Base-by-base conservation (phyloP, 495 filamentous ascomycete species). In the Lichenothelia convexa region DNA sequence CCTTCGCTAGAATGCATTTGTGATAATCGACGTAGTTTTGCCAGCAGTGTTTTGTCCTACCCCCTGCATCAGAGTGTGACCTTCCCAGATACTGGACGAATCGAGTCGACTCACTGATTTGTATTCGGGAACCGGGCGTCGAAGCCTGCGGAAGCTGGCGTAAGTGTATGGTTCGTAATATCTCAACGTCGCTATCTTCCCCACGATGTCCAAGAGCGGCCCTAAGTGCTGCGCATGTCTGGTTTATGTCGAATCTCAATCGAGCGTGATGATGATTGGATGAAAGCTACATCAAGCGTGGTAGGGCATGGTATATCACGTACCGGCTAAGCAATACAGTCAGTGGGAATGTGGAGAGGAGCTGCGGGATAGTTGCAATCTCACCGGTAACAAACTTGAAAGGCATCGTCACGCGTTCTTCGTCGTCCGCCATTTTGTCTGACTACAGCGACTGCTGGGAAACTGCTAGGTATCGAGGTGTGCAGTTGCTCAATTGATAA, bases 381-480 rank as follows among this genome's bases (percentile, higher is more conserved):
- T 67, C 75, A 93, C 87, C 89, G 64, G 89, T 95, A 46, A 95
- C 89, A 65, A 94, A 95, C 78, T 99, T 99, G 79, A 99, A 99
- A 61, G 89, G 89, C 74, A 92, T 99, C 60, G 85, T 93, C 61
- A 80, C 73, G 59, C 78, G 78, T 55, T 93, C 80, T 44, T 75
- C 74, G 45, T 84, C 80, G 67, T 94, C 89, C 50, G 78, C 75
- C 80, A 83, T 94, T 53, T 56, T 75, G 43, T 49, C 50, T 46
- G n/a, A n/a, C n/a, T n/a, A n/a, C n/a, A n/a, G n/a, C n/a, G n/a
- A n/a, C n/a, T n/a, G n/a, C n/a, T n/a, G n/a, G n/a, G n/a, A n/a
- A n/a, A n/a, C n/a, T n/a, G n/a, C n/a, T n/a, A n/a, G n/a, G n/a
- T n/a, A n/a, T n/a, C n/a, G n/a, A n/a, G n/a, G n/a, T n/a, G n/a